A percentile compares a stretch with the other conserved stretches of the same genome.
Evolutionary conservation across 2,329 filamentous ascomycete species (phyloP).

Genomic region (Paracamarosporium sp.): DNA sequence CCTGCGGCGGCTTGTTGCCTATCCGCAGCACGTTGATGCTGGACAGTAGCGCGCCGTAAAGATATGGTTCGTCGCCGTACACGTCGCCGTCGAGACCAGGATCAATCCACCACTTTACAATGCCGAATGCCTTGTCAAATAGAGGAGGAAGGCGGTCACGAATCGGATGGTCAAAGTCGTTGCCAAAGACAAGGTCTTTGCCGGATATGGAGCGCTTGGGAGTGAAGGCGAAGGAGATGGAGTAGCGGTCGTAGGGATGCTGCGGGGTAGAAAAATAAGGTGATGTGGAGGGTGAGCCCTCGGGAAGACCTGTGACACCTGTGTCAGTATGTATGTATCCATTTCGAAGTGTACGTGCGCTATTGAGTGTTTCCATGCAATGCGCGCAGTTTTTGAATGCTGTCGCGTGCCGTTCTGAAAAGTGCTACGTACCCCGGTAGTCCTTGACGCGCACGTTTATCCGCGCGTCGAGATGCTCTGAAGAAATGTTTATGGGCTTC

Average conservation of each 20-base stretch:
- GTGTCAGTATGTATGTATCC: constrained; percentile 1
- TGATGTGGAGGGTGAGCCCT: constrained; percentile 70
- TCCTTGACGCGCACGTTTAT: constrained; percentile 77
- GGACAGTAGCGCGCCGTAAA: constrained; percentile 83
- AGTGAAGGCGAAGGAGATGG: constrained; percentile 78
- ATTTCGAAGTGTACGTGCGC: not conserved
- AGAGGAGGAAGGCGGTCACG: constrained; percentile 84
- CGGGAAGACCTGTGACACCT: constrained; percentile 69
- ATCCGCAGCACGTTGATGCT: constrained; percentile 80
- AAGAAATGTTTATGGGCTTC: constrained; percentile 67
- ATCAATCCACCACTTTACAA: constrained; percentile 91
- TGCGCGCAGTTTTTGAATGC: not conserved
- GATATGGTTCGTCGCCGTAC: constrained; percentile 82
- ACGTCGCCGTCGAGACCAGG: constrained; percentile 89
- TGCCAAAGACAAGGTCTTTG: constrained; percentile 84
- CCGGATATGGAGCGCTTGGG: constrained; percentile 73
- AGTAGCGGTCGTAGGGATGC: constrained; percentile 82
- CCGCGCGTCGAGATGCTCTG: constrained; percentile 68
- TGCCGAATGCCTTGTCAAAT: constrained; percentile 81
- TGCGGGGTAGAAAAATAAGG: constrained; percentile 77
- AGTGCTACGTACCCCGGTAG: constrained; percentile 53
- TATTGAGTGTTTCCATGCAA: not conserved
- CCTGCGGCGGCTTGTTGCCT: constrained; percentile 57
- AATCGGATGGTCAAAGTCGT: constrained; percentile 93
- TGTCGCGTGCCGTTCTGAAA: not conserved